phyloP scores from a whole-genome alignment of 768 basidiomycete species.

The Hericium erinaceus region DNA sequence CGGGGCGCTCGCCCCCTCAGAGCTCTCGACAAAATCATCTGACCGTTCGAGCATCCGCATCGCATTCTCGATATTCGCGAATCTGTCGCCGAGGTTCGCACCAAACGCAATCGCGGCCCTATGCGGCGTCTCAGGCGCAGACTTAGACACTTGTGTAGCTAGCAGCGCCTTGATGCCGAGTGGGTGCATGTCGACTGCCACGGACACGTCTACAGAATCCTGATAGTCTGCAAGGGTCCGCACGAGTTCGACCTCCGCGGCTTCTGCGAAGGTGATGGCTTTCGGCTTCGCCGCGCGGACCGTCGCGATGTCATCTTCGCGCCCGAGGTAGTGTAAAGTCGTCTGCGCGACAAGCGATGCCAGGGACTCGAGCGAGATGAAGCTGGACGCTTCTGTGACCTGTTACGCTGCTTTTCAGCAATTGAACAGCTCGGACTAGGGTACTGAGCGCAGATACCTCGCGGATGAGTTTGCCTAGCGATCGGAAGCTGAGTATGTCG shows the following conservation, averaged over 20 bases:
- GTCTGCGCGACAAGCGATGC: constrained; percentile 43
- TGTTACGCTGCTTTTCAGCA: constrained; percentile 17
- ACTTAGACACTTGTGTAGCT: neutral
- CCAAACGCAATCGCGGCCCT: constrained; percentile 72
- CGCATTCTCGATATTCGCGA: constrained; percentile 73
- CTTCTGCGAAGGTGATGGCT: constrained; percentile 58
- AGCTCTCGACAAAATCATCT: constrained; percentile 18
- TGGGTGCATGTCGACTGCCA: neutral
- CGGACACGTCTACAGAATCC: neutral
- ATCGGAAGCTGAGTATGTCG: constrained; percentile 30
- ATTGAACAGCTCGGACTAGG: neutral
- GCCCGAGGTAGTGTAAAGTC: constrained; percentile 26
- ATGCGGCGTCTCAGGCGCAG: constrained; percentile 15
- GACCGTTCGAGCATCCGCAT: constrained; percentile 59
- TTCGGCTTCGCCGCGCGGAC: constrained; percentile 64
- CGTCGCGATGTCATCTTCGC: constrained; percentile 25
- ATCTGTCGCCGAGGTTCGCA: constrained; percentile 84
- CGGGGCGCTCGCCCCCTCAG: constrained; percentile 14
- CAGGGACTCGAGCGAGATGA: constrained; percentile 64
- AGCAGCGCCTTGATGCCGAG: neutral
- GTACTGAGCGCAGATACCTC: constrained; percentile 21
- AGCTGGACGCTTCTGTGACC: constrained; percentile 40
- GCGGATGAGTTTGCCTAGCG: constrained; percentile 26
- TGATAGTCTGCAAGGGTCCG: constrained; percentile 34
- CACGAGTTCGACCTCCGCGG: constrained; percentile 52